Evolutionary conservation across 768 basidiomycete genomes (phyloP).

Genomic region (Gloeostereum incarnatum): DNA sequence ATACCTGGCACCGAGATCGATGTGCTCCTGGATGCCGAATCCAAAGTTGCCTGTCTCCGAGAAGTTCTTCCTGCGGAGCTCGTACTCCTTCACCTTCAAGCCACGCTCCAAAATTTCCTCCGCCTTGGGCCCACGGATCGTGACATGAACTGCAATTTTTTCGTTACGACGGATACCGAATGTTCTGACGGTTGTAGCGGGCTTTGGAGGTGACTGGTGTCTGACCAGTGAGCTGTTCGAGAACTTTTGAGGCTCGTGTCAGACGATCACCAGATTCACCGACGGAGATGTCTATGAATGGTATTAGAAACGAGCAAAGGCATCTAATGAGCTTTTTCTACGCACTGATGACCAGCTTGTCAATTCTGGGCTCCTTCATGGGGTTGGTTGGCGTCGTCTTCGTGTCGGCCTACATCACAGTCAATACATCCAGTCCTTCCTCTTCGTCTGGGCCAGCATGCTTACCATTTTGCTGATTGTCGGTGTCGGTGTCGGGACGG

Average conservation of each 20-base stretch:
- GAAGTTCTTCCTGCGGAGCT: slow-evolving; percentile 94
- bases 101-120: slow-evolving; percentile 99
- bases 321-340: slow-evolving; percentile 15
- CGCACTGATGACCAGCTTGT: slow-evolving; percentile 99
- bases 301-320: slow-evolving; percentile 4
- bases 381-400: slow-evolving; percentile 85
- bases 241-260: slow-evolving; percentile 97
- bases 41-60: slow-evolving; percentile 99
- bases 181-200: slow-evolving; percentile 96
- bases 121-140: slow-evolving; percentile 98
- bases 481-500: background rate
- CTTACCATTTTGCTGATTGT: background rate
- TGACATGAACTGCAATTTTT: slow-evolving; percentile 98
- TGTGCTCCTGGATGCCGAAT: slow-evolving; percentile 99
- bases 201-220: slow-evolving; percentile 99
- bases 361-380: slow-evolving; percentile 94
- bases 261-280: slow-evolving; percentile 99
- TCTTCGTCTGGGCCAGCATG: background rate
- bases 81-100: slow-evolving; percentile 99
- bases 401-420: slow-evolving; percentile 75
- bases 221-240: slow-evolving; percentile 99
- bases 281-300: slow-evolving; percentile 86
- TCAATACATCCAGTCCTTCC: too few relatives aligned
- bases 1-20: slow-evolving; percentile 97
- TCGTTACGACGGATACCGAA: slow-evolving; percentile 99